Conservation (phyloP, 495 filamentous ascomycete genomes). For the Pseudoneurospora amorphoporcata region DNA sequence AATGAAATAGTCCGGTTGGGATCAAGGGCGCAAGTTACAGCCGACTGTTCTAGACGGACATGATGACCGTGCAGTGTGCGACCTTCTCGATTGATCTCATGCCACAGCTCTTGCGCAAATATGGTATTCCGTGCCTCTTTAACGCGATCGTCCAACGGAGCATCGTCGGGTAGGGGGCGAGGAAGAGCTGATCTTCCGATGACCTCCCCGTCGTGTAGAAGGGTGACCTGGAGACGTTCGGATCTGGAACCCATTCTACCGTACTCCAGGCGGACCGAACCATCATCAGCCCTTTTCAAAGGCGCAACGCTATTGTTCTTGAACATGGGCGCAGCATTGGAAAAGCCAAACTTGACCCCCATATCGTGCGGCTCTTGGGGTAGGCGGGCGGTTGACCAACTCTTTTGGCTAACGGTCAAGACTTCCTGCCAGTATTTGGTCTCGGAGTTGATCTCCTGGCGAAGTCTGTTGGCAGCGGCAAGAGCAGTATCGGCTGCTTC, state of each 20-base stretch:
- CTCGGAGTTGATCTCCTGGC: slow-evolving; percentile 66
- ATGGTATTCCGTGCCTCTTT: slow-evolving; percentile 76
- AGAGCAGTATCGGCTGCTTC: slow-evolving; percentile 63
- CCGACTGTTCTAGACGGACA: slow-evolving; percentile 50
- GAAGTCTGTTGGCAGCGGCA: slow-evolving; percentile 59
- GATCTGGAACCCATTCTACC: slow-evolving; percentile 46
- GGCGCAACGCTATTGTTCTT: slow-evolving; percentile 68
- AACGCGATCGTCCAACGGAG: slow-evolving; percentile 51
- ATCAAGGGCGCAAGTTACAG: slow-evolving; percentile 46
- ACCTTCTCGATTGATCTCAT: slow-evolving; percentile 77
- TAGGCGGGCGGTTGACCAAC: slow-evolving; percentile 71
- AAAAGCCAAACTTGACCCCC: slow-evolving; percentile 80
- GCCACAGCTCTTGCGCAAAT: slow-evolving; percentile 88
- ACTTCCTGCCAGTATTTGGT: slow-evolving; percentile 83
- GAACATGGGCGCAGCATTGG: slow-evolving; percentile 69
- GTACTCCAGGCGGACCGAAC: slow-evolving; percentile 62
- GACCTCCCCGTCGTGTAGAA: slow-evolving; percentile 31
- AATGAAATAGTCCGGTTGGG: slow-evolving; percentile 26
- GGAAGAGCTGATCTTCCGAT: slow-evolving; percentile 44
- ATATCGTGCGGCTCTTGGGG: slow-evolving; percentile 64
- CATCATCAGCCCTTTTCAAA: slow-evolving; percentile 62
- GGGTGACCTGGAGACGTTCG: slow-evolving; percentile 54
- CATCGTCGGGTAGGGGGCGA: slow-evolving; percentile 25
- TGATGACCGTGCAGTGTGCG: slow-evolving; percentile 54
- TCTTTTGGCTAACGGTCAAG: slow-evolving; percentile 64